A percentile compares a stretch with the other conserved stretches of the same genome.
Evolutionary conservation across 805 yeast species (phyloP).

Genomic region (Jamesozyma rosinii): DNA sequence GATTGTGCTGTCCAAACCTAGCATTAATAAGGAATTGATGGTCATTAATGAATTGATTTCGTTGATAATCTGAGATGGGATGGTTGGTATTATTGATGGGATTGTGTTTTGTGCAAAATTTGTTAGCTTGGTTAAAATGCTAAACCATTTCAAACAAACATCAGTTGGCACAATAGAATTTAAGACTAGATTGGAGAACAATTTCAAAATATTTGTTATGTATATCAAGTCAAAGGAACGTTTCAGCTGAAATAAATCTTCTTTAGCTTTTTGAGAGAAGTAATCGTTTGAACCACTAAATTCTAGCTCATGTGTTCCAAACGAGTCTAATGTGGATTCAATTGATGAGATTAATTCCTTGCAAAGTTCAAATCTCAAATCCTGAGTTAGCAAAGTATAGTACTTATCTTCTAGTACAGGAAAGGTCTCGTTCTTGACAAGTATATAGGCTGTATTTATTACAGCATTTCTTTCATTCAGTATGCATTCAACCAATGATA

Average conservation of each 20-base stretch:
- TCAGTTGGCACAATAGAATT: conserved; percentile 31
- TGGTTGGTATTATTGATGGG: conserved; percentile 2
- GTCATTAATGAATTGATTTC: conserved; percentile 11
- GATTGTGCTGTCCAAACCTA: conserved; percentile 48
- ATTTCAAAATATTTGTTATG: conserved; percentile 30
- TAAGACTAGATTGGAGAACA: conserved; percentile 34
- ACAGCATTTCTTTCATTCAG: conserved; percentile 45
- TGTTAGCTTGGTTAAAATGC: conserved; percentile 5
- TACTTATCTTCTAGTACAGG: conserved; percentile 19
- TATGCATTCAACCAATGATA: conserved; percentile 24
- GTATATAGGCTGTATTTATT: conserved; percentile 33
- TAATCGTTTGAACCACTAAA: not conserved
- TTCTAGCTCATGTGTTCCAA: conserved; percentile 1
- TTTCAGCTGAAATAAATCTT: conserved; percentile 16
- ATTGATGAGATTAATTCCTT: conserved; percentile 14
- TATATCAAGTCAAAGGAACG: conserved; percentile 28
- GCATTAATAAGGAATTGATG: conserved; percentile 38
- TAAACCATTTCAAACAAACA: conserved; percentile 45
- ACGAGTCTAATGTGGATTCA: not conserved
- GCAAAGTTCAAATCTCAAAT: conserved; percentile 14
- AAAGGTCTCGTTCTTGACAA: conserved; percentile 20
- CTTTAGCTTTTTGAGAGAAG: not conserved
- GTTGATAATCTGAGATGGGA: conserved; percentile 3
- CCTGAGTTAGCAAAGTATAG: conserved; percentile 1
- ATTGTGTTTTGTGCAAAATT: conserved; percentile 5